phyloP scores from a whole-genome alignment of 768 basidiomycete species.

The Leccinum broughii region DNA sequence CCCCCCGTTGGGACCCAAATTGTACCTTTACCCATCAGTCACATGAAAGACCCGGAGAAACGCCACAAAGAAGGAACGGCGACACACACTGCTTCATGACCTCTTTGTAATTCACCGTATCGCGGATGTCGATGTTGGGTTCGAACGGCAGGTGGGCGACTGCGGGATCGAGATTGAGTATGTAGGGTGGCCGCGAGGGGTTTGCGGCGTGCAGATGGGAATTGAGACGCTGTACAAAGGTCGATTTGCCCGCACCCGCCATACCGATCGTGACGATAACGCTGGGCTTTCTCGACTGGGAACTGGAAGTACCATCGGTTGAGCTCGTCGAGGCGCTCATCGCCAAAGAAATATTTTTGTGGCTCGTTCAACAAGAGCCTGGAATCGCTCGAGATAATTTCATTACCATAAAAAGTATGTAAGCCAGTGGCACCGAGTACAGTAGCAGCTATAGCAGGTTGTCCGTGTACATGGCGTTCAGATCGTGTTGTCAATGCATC shows the following conservation, averaged over 20 bases:
- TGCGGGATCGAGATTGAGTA: slow-evolving; percentile 97
- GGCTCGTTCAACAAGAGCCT: not conserved
- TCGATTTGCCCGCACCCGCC: slow-evolving; percentile 98
- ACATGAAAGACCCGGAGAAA: slow-evolving; percentile 9
- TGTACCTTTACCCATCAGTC: slow-evolving; percentile 65
- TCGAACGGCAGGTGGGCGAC: slow-evolving; percentile 90
- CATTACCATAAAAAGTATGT: slow-evolving; percentile 20
- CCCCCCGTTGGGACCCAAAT: slow-evolving; percentile 96
- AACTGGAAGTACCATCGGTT: not conserved
- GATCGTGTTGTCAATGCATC: not conserved
- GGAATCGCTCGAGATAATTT: slow-evolving; percentile 5
- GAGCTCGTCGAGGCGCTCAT: slow-evolving; percentile 26
- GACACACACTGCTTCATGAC: slow-evolving; percentile 98
- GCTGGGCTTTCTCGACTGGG: slow-evolving; percentile 54
- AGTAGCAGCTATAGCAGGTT: not conserved
- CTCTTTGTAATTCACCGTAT: slow-evolving; percentile 95
- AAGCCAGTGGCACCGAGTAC: not conserved
- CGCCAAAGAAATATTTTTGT: not conserved
- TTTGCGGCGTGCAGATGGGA: slow-evolving; percentile 78
- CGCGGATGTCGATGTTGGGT: slow-evolving; percentile 96
- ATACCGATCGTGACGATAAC: slow-evolving; percentile 92
- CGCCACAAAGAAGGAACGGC: slow-evolving; percentile 22
- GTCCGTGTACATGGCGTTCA: slow-evolving; percentile 10
- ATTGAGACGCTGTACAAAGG: slow-evolving; percentile 93
- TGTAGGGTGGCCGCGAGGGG: slow-evolving; percentile 78